Evolutionary conservation across 371 early-diverging fungal species (phyloP), one percentile per base, ranked within the genome.

Genomic region (Parasitella parasitica): DNA sequence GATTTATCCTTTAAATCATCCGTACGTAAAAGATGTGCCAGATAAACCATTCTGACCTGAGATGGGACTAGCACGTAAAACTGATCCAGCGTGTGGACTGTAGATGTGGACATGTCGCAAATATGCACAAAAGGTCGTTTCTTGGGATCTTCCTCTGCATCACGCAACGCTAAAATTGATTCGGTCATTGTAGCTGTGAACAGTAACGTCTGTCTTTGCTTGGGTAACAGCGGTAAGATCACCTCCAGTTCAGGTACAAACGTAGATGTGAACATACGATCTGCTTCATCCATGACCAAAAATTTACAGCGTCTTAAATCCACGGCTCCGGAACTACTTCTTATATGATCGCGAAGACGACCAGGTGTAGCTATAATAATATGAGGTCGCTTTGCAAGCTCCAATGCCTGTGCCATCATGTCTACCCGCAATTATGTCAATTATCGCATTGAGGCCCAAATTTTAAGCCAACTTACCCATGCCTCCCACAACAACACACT

Each of bases 341-440:
- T 81, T 34, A 99, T 91, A 74, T 94, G 97, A 76, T 98, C 97
- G 6, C 91, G 93, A 36, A 99, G 80, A 37, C 99, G 83, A 0
- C 99, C 99, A 0, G 99, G 99, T 9, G 99, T 99, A 6, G 98
- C 99, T 54, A 99, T 91, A 11, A 99, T 84, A 6, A 99, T 77
- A 69, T 99, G 99, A 1, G 99, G 99, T 46, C 92, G 73, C 48
- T 85, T 86, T 8, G 90, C 77, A 20, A 99, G 81, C 58, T 90
- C 93, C 22, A 95, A 71, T 4, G 96, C 94, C 72, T 99, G 98
- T 16, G 75, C 76, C 85, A 94, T 94, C 96, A 98, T 97, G 69
- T 95, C 94, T 74, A 63, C n/a, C n/a, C n/a, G n/a, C n/a, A n/a
- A n/a, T n/a, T n/a, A n/a, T n/a, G n/a, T n/a, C n/a, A n/a, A n/a